Evolutionary conservation across 495 filamentous ascomycete species (phyloP), one percentile per base, ranked within the genome.

Genomic region (Echria macrotheca): DNA sequence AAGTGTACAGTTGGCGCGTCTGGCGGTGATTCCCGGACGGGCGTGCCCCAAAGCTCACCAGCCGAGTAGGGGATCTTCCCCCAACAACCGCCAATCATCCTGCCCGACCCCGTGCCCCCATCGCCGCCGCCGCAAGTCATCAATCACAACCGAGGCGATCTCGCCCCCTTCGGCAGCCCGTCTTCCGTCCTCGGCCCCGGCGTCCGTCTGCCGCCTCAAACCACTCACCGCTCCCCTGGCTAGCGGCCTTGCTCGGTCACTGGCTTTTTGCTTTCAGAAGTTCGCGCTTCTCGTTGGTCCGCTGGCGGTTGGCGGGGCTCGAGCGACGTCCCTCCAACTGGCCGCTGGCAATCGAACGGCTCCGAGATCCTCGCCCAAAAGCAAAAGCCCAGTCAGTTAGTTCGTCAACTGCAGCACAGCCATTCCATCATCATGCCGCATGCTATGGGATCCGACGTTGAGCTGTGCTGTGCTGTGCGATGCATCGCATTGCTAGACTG

Each of bases 401-500:
- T n/a, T n/a, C n/a, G n/a, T n/a, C n/a, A n/a, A n/a, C n/a, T n/a
- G 41, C 41, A 26, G 35, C 15, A 5, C 45, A 38, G 45, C 45
- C 46, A 38, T 48, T 38, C 46, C 46, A 48, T 48, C 46, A 48
- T 40, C 46, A 26, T 48, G 35, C 46, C 23, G 46, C 46, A 28
- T 46, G 29, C 38, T n/a, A 21, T 22, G 38, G 38, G 18, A 17
- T 21, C 24, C 38, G 22, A 24, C 38, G n/a, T 25, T 17, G 24
- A 41, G 38, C 4, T 23, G 44, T 25, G 24, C 4, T 23, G 44
- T 25, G 24, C 12, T n/a, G 11, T 29, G 24, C 44, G 28, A 19
- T 25, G 44, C 44, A 23, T 19, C 19, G 44, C 44, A 18, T 14
- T 46, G 7, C 17, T 31, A 31, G 28, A 12, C 28, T 31, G 28